Base-by-base conservation (phyloP, 352 stramenopile genomes). In the Globisporangium yorkense region DNA sequence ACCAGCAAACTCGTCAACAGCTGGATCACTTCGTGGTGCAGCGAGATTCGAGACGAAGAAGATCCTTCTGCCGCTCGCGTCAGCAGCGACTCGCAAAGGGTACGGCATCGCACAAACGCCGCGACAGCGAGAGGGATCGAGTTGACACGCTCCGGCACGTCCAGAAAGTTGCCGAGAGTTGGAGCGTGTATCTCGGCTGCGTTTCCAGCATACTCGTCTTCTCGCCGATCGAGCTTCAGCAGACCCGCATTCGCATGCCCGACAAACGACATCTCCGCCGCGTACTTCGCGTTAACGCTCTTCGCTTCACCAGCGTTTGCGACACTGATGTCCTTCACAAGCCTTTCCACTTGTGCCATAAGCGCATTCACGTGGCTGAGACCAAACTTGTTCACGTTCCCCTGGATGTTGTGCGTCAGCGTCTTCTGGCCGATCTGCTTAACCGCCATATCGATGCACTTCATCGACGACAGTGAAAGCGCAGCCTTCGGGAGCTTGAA, bases 21-120 rank as follows among this genome's bases (percentile, higher is more conserved):
- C 40, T 94, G 86, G 48, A 94, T 92, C 31, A 94, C 83, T 84
- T 96, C 80, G 41, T 95, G 76, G 54, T 96, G 88, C 40, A 96
- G 67, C 2, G 84, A 87, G 20, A 96, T 72, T n/a, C 84, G 81
- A 39, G 86, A 96, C n/a, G 88, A 96, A 7, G 84, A 96, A 10
- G 88, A 96, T 7, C 87, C 87, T 48, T 96, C 88, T 4, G 81
- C 82, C 18, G 85, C 86, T 57, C 88, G 77, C 49, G 83, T 77
- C 10, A 96, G 61, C 16, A 96, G 65, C 18, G 80, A 84, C 50
- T 93, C 82, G 50, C 87, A 96, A 24, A 96, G 64, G 43, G 71
- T 68, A 41, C 77, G 67, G 47, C 87, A 96, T 12, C 88, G 72
- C 16, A 92, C 77, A 62, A 96, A 91, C 20, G 84, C 76, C 16